Conservation (phyloP, 768 basidiomycete species). For the Candolleomyces eurysporus region DNA sequence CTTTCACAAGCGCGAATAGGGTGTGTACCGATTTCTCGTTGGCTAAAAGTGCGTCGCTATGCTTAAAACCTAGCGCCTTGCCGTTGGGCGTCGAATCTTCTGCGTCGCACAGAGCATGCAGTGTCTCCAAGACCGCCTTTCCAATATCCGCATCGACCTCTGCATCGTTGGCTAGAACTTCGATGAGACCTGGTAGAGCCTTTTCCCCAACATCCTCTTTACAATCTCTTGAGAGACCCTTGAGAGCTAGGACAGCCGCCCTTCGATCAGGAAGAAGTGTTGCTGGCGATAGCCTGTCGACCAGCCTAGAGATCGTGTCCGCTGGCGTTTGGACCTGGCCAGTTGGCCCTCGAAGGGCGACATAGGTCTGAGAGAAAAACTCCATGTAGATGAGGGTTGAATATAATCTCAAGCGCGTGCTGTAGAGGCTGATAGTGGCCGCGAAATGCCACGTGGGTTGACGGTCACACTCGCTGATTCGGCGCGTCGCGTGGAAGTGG, state of each 20-base stretch:
- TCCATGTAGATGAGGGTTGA: constrained; percentile 50
- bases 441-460: neutral
- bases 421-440: neutral
- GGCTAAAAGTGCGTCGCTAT: constrained; percentile 78
- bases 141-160: constrained; percentile 90
- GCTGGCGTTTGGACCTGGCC: constrained; percentile 79
- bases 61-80: constrained; percentile 78
- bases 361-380: constrained; percentile 83
- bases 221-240: constrained; percentile 89
- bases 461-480: neutral
- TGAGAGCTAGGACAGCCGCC: constrained; percentile 90
- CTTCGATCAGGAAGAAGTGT: constrained; percentile 88
- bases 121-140: constrained; percentile 89
- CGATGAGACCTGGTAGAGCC: constrained; percentile 39
- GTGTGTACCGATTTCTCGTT: constrained; percentile 71
- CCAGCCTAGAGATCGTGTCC: constrained; percentile 85
- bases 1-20: constrained; percentile 72
- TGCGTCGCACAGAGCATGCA: constrained; percentile 80
- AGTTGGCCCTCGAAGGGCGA: constrained; percentile 79
- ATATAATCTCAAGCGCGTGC: neutral
- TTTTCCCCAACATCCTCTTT: constrained; percentile 83
- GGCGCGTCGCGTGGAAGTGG: neutral
- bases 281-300: constrained; percentile 87
- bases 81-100: constrained; percentile 45
- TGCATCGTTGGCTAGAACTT: constrained; percentile 12